Evolutionary conservation across 495 filamentous ascomycete genomes (phyloP), one percentile per base, ranked within the genome.

Genomic region (Aspergillus campestris): DNA sequence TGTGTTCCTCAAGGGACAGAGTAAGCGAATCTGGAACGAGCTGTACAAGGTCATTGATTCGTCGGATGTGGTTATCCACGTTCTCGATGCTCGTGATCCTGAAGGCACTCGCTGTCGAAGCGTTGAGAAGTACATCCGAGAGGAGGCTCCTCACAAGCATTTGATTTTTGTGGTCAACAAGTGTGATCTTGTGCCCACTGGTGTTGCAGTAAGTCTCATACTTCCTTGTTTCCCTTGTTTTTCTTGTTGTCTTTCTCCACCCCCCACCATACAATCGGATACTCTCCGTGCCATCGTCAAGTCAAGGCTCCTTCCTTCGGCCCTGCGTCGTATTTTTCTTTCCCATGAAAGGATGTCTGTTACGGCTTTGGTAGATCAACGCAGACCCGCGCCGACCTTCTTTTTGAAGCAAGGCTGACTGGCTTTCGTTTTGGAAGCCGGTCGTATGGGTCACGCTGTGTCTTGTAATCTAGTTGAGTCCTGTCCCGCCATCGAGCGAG

Each of bases 1-100:
- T 18, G 85, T 98, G 40, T 98, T 98, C 68, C 81, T 70, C 40
- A 98, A 98, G 70, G 92, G 92, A 11, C 87, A 94, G 61, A 86
- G 81, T 51, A 94, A 92, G 65, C 75, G 92, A 39, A 98, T 98
- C 53, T 97, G 89, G 89, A 96, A 96, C 64, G 92, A 98, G 56
- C 65, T 98, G n/a, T 95, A 91, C 70, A 95, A 98, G 68, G 88
- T 95, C 57, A 89, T 97, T 24, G 89, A 95, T 65, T 90, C 88
- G 7, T 91, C 88, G n/a, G 91, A 97, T 60, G 89, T 97, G 18
- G 79, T 97, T 29, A 83, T 97, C 29, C 91, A 96, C 54, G 86
- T 94, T n/a, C 65, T 97, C 5, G 91, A 97, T 68, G 87, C 91
- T 30, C 78, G 91, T 62, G 90, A 97, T 67, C 91, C 91, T 10